Evolutionary conservation across 371 early-diverging fungal genomes (phyloP).

Genomic region (Modicella reniformis): DNA sequence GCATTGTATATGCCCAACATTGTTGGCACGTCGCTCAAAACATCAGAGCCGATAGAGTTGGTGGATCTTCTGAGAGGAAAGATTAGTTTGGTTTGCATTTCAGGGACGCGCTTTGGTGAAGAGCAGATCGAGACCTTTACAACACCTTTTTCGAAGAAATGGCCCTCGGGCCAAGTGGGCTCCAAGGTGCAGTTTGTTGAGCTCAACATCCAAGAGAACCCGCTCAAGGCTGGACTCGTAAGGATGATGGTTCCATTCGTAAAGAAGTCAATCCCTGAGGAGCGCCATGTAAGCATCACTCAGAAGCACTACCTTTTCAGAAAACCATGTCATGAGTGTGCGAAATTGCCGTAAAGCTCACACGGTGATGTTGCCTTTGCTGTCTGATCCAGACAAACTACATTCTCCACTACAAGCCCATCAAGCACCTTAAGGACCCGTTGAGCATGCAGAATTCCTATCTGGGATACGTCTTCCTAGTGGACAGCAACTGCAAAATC

Average conservation of each 20-base stretch:
- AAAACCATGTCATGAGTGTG: no score
- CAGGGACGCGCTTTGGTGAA: conserved; percentile 80
- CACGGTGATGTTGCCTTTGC: conserved; percentile 3
- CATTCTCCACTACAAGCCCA: conserved; percentile 69
- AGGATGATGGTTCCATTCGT: conserved; percentile 71
- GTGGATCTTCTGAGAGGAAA: conserved; percentile 64
- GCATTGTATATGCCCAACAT: conserved; percentile 79
- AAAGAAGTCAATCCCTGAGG: conserved; percentile 64
- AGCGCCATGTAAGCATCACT: conserved; percentile 60
- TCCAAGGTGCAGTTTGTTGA: conserved; percentile 36
- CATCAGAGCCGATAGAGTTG: conserved; percentile 64
- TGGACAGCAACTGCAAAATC: conserved; percentile 78
- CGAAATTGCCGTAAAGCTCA: no score
- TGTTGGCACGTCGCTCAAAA: conserved; percentile 63
- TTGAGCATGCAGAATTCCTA: conserved; percentile 79
- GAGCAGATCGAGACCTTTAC: conserved; percentile 53
- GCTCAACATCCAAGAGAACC: conserved; percentile 75
- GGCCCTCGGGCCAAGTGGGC: conserved; percentile 12
- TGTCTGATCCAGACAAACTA: conserved; percentile 62
- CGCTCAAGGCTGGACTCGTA: conserved; percentile 70
- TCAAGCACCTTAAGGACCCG: conserved; percentile 62
- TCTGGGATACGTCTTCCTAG: conserved; percentile 83
- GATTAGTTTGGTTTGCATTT: conserved; percentile 73
- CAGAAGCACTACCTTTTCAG: no score
- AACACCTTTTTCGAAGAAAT: conserved; percentile 44